phyloP scores from a whole-genome alignment of 352 stramenopile genomes.

The Phytophthora hibernalis region DNA sequence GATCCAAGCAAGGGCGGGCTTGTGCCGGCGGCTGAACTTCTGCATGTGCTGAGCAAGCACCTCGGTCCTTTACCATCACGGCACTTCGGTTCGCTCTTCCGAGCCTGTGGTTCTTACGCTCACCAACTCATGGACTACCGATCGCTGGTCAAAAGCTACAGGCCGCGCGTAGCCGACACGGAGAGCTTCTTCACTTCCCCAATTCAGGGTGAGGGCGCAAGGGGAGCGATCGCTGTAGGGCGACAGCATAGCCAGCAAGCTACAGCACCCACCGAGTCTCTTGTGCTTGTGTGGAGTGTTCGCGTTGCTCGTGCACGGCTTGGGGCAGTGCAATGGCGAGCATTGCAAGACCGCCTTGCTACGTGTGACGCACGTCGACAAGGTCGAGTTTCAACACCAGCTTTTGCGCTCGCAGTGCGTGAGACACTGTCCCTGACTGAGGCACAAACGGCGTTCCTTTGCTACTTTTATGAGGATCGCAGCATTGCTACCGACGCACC shows the following conservation, averaged over 20 bases:
- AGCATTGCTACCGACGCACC: constrained; percentile 62
- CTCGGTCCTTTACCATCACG: constrained; percentile 61
- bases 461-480: constrained; percentile 83
- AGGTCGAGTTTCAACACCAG: constrained; percentile 53
- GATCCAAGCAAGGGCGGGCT: constrained; percentile 67
- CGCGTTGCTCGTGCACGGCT: constrained; percentile 63
- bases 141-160: constrained; percentile 73
- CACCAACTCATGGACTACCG: constrained; percentile 81
- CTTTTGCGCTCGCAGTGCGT: constrained; percentile 60
- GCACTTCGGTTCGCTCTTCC: constrained; percentile 67
- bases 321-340: constrained; percentile 40
- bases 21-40: constrained; percentile 63
- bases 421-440: constrained; percentile 56
- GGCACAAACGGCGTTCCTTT: constrained; percentile 73
- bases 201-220: constrained; percentile 34
- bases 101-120: constrained; percentile 65
- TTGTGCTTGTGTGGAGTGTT: constrained; percentile 78
- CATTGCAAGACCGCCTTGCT: constrained; percentile 66
- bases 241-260: constrained; percentile 59
- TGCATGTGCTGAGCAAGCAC: constrained; percentile 71
- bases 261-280: constrained; percentile 66
- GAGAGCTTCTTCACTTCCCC: constrained; percentile 55
- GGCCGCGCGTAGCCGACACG: constrained; percentile 57
- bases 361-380: constrained; percentile 53
- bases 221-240: constrained; percentile 29